Percentiles rank a stretch among this genome's conserved stretches.
Conservation (phyloP, 768 basidiomycete genomes). For the Thelephora ganbajun region DNA sequence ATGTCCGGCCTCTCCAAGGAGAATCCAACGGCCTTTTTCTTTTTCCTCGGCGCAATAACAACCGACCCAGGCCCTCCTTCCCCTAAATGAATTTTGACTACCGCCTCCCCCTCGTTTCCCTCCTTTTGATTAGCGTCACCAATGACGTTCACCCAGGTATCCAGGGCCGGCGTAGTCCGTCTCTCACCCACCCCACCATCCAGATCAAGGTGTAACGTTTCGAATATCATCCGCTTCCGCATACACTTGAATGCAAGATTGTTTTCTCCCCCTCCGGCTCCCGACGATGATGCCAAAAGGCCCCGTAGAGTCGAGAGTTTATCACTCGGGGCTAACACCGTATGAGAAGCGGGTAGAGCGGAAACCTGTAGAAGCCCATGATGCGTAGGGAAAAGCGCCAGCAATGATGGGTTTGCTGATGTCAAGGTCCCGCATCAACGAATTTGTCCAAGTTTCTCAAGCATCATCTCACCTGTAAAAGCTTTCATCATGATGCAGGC, state of each 20-base stretch:
- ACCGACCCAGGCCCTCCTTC: slow-evolving; percentile 9
- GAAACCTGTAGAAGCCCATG: slow-evolving; percentile 78
- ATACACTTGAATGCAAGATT: slow-evolving; percentile 92
- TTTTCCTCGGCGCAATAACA: slow-evolving; percentile 33
- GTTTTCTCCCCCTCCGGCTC: slow-evolving; percentile 71
- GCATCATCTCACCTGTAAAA: slow-evolving; percentile 52
- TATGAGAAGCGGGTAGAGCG: slow-evolving; percentile 59
- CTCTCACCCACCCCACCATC: slow-evolving; percentile 78
- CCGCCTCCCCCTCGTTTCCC: slow-evolving; percentile 4
- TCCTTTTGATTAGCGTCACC: slow-evolving; percentile 9
- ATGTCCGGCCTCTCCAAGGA: slow-evolving; percentile 51
- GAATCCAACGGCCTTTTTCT: slow-evolving; percentile 57
- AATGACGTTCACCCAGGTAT: slow-evolving; percentile 10
- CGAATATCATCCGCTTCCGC: slow-evolving; percentile 74
- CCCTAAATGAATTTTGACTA: slow-evolving; percentile 3
- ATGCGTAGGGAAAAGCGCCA: slow-evolving; percentile 63
- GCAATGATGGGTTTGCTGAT: slow-evolving; percentile 65
- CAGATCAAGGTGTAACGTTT: slow-evolving; percentile 80
- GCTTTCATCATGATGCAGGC: slow-evolving; percentile 59
- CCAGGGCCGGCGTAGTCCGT: slow-evolving; percentile 39
- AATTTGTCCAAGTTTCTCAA: not conserved
- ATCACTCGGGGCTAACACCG: slow-evolving; percentile 67
- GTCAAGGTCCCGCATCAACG: slow-evolving; percentile 1
- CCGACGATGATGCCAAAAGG: slow-evolving; percentile 38
- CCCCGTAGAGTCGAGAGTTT: slow-evolving; percentile 77